Conservation (phyloP, 345 rosid species). For the Arabidopsis arenosa region DNA sequence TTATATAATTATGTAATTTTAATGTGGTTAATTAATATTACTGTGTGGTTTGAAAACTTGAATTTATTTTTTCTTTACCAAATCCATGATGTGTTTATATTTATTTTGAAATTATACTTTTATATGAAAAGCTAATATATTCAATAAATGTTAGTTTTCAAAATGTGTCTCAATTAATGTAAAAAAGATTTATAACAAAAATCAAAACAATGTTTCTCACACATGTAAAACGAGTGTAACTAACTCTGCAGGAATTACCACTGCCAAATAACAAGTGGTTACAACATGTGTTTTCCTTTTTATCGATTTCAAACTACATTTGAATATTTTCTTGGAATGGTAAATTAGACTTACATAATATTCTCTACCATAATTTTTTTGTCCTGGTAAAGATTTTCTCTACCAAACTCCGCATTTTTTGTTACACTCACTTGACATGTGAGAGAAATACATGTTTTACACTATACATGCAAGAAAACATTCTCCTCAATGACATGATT, state of each 20-base stretch:
- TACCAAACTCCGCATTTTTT: background rate
- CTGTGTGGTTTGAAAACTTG: background rate
- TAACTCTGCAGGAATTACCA: background rate
- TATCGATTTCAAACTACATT: background rate
- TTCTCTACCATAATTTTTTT: too few relatives aligned
- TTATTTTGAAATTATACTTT: too few relatives aligned
- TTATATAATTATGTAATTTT: background rate
- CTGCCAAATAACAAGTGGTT: background rate
- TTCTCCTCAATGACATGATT: background rate
- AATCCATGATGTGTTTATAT: background rate
- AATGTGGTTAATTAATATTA: background rate
- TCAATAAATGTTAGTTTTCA: background rate
- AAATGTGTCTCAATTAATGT: background rate
- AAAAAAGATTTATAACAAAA: background rate
- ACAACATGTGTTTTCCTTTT: background rate
- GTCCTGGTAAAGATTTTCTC: too few relatives aligned
- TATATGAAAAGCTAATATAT: background rate
- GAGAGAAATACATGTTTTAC: background rate
- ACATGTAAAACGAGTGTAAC: slow-evolving; percentile 8
- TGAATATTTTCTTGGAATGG: background rate
- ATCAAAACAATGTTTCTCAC: background rate
- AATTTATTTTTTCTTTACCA: background rate
- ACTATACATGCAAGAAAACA: background rate
- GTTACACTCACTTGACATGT: slow-evolving; percentile 24
- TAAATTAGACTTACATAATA: background rate